Evolutionary conservation across 345 rosid genomes (phyloP).

Genomic region (Limnanthes douglasii): DNA sequence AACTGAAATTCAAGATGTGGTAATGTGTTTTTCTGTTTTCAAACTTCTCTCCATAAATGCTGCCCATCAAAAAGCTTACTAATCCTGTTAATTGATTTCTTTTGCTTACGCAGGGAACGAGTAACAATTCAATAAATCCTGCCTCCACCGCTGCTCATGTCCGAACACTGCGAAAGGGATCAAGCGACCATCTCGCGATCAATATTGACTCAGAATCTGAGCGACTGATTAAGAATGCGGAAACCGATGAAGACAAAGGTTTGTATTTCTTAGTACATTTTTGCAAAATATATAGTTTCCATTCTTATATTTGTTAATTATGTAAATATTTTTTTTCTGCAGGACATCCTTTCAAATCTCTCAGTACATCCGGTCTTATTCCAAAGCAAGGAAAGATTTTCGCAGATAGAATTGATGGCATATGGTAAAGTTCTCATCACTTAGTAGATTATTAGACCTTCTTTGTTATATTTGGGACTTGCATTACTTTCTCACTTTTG

Average conservation of each 20-base stretch:
- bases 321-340: constrained; percentile 7
- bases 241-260: constrained; percentile 85
- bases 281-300: too few species aligned
- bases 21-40: constrained; percentile 10
- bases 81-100: not conserved
- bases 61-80: constrained; percentile 2
- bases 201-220: constrained; percentile 54
- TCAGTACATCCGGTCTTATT: constrained; percentile 69
- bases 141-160: constrained; percentile 63
- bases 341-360: constrained; percentile 84
- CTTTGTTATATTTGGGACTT: too few species aligned
- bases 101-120: constrained; percentile 37
- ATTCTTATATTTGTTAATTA: too few species aligned
- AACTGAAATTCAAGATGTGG: constrained; percentile 80
- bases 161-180: constrained; percentile 70
- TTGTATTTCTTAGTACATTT: not conserved
- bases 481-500: too few species aligned
- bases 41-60: not conserved
- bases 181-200: constrained; percentile 77
- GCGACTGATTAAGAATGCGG: constrained; percentile 35
- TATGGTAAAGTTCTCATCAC: constrained; percentile 38
- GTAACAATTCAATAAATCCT: constrained; percentile 32
- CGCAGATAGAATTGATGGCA: constrained; percentile 83
- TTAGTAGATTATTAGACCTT: constrained; percentile 1
- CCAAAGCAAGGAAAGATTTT: constrained; percentile 79